Evolutionary conservation across 495 filamentous ascomycete species (phyloP).

Genomic region (Aspergillus campestris): DNA sequence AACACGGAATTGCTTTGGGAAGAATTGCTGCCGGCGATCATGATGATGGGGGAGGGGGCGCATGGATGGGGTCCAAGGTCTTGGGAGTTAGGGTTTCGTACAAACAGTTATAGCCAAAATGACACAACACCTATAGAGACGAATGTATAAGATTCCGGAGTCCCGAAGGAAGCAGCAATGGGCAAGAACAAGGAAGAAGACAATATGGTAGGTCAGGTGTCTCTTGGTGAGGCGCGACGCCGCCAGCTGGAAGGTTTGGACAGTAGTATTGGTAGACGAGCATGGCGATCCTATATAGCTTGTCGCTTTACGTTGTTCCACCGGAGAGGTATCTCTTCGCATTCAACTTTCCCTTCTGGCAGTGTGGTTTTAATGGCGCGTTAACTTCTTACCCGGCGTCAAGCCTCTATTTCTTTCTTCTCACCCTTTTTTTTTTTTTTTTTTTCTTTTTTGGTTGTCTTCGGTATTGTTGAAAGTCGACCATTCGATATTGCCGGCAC

Average conservation of each 20-base stretch:
- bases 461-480: no score
- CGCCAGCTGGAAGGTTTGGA: no score
- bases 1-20: neutral
- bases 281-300: no score
- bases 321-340: no score
- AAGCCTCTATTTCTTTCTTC: no score
- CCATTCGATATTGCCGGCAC: neutral
- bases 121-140: slow-evolving; percentile 50
- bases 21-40: neutral
- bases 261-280: no score
- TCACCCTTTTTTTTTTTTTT: no score
- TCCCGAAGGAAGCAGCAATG: neutral
- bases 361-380: no score
- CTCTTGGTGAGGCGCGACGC: neutral
- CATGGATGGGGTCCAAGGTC: neutral
- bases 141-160: slow-evolving; percentile 22
- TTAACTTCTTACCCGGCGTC: no score
- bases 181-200: slow-evolving; percentile 1
- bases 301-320: no score
- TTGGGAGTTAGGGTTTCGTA: slow-evolving; percentile 23
- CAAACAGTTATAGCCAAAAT: slow-evolving; percentile 60
- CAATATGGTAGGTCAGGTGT: neutral
- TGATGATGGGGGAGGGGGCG: neutral
- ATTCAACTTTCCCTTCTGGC: no score
- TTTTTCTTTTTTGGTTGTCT: no score